These are phyloP conservation scores for Boletus smithii DNA, from an alignment of 1,284 basidiomycete species.

Conservation along the genomic window DNA sequence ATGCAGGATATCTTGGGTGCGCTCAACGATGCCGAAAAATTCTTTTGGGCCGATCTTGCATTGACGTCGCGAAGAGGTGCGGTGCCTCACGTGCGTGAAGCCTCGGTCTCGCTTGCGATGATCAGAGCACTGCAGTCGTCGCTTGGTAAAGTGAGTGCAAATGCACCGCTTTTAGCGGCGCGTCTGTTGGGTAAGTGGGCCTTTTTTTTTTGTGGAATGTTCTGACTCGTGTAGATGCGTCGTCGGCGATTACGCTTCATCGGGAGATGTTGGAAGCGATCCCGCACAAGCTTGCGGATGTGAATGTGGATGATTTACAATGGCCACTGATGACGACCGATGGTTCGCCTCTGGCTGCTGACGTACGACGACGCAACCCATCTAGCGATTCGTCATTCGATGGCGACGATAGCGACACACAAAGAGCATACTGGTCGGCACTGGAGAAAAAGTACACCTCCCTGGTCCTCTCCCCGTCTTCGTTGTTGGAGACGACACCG, in stretches of 20 bases:
- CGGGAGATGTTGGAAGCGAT: constrained; percentile 77
- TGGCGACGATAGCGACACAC: constrained; percentile 35
- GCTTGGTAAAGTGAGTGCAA: constrained; percentile 56
- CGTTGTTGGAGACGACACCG: constrained; percentile 24
- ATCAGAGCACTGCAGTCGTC: constrained; percentile 77
- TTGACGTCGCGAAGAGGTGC: constrained; percentile 58
- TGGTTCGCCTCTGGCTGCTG: constrained; percentile 33
- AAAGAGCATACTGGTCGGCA: constrained; percentile 37
- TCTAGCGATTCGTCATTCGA: too few species aligned
- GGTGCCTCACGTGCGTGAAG: constrained; percentile 70
- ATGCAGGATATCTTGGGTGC: constrained; percentile 61
- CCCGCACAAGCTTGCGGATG: constrained; percentile 55
- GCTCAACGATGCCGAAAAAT: constrained; percentile 63
- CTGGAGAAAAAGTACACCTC: constrained; percentile 35
- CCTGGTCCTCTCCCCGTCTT: constrained; percentile 20
- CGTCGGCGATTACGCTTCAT: constrained; percentile 71
- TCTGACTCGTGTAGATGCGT: constrained; percentile 47
- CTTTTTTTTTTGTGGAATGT: neutral
- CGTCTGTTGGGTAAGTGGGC: constrained; percentile 60
- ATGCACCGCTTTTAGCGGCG: constrained; percentile 54
- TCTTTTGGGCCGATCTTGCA: constrained; percentile 66
- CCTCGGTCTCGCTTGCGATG: constrained; percentile 65
- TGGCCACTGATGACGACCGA: constrained; percentile 60
- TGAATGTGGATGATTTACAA: constrained; percentile 53
- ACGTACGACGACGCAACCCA: too few species aligned